phyloP scores from a whole-genome alignment of 306 rosid species.

The Rubus parviflorus region DNA sequence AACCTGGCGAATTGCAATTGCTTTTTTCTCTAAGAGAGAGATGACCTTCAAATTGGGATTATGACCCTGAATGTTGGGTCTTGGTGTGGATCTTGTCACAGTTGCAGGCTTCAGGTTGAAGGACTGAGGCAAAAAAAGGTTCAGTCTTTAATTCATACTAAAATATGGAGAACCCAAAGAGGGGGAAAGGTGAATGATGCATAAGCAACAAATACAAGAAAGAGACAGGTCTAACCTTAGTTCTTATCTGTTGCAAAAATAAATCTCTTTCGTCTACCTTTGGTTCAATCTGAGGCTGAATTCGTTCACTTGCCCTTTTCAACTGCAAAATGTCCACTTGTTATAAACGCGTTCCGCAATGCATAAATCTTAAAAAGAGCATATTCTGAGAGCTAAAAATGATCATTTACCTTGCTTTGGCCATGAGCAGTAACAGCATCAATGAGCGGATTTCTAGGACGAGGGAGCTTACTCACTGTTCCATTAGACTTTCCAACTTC shows the following conservation, averaged over 20 bases:
- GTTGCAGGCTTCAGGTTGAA: slow-evolving; percentile 88
- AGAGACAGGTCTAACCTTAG: slow-evolving; percentile 64
- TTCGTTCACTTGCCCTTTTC: slow-evolving; percentile 79
- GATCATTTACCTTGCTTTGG: slow-evolving; percentile 75
- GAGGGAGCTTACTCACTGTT: slow-evolving; percentile 58
- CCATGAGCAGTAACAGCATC: slow-evolving; percentile 83
- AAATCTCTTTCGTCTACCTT: slow-evolving; percentile 82
- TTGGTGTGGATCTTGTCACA: slow-evolving; percentile 49
- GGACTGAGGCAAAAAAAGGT: slow-evolving; percentile 51
- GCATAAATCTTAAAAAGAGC: slow-evolving; percentile 21
- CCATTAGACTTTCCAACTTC: slow-evolving; percentile 50
- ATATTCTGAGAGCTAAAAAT: slow-evolving; percentile 18
- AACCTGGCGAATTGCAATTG: slow-evolving; percentile 95
- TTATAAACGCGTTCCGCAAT: slow-evolving; percentile 21
- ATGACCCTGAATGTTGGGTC: slow-evolving; percentile 74
- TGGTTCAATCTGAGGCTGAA: slow-evolving; percentile 61
- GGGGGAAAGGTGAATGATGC: background rate
- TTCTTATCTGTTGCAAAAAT: slow-evolving; percentile 73
- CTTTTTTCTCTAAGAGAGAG: slow-evolving; percentile 90
- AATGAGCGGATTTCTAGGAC: slow-evolving; percentile 66
- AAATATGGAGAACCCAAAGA: background rate
- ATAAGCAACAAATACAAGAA: slow-evolving; percentile 10
- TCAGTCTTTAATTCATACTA: background rate
- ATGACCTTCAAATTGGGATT: slow-evolving; percentile 84
- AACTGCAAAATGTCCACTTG: slow-evolving; percentile 56